Evolutionary conservation across 768 basidiomycete genomes (phyloP), one percentile per base, ranked within the genome.

Genomic region (Pleurotus citrinopileatus): DNA sequence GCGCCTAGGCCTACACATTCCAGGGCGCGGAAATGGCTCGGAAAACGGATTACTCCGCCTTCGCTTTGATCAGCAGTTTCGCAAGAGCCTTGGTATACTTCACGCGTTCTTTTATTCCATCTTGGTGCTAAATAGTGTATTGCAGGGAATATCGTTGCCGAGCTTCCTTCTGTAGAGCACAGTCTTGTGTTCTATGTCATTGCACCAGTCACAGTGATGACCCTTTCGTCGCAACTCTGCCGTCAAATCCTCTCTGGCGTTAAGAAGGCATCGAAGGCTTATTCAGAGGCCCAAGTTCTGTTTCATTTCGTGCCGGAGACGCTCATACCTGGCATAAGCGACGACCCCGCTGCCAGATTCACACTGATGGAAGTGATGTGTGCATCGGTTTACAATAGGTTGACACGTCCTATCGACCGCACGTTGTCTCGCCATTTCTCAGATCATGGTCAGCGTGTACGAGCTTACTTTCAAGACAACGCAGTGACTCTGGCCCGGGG

Each of bases 281-380:
- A 74, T 44, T 60, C 69, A n/a, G 64, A 76, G 10, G 73, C 75
- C 20, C 81, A 82, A 47, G 73, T 87, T 15, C 72, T 87, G 25
- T 80, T 90, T 55, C 88, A 94, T 53, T 80, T 92, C 58, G 72
- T 94, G 40, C 88, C 91, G 3, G 86, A 91, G 57, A 73, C 79
- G 27, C 69, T 81, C 40, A 70, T 89, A 20, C 65, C 76, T 40
- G 73, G 77, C 8, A 70, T 73, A 15, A 71, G 78, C n/a, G 72
- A 76, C 42, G 73, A 76, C 34, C 71, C 82, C 13, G 61, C 70
- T 4, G 58, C 70, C 4, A 70, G 68, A 36, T 70, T 75, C 50
- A 68, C 72, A 2, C 71, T 76, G 25, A 63, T 82, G 10, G 79
- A 83, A 27, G 60, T 65, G 3, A 73, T 90, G 12, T 85, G 82